Conservation (phyloP, 1,284 basidiomycete species). For the Ceratobasidium sp. region DNA sequence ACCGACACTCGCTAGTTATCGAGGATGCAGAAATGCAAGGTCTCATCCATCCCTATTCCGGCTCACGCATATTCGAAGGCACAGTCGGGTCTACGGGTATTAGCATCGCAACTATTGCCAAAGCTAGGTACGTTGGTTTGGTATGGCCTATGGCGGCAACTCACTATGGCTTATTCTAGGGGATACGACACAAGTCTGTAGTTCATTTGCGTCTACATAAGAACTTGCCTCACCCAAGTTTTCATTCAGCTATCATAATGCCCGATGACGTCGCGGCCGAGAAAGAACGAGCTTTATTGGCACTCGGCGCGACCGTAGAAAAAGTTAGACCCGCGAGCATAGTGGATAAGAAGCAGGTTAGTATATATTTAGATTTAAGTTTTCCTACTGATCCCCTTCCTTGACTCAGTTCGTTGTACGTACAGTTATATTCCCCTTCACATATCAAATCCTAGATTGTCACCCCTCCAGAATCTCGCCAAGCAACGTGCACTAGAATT, state of each 20-base stretch:
- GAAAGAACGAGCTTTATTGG: constrained; percentile 83
- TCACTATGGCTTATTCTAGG: constrained; percentile 52
- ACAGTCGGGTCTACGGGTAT: constrained; percentile 98
- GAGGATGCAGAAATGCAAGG: constrained; percentile 90
- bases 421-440: no score
- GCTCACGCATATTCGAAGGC: constrained; percentile 95
- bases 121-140: constrained; percentile 69
- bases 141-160: constrained; percentile 14
- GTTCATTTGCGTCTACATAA: background rate
- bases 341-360: constrained; percentile 91
- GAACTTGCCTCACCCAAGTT: background rate
- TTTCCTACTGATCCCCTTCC: background rate
- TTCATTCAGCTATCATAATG: constrained; percentile 79
- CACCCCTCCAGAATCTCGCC: constrained; percentile 74
- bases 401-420: background rate
- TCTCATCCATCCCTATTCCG: constrained; percentile 83
- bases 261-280: constrained; percentile 93
- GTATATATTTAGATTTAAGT: constrained; percentile 47
- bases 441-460: constrained; percentile 16
- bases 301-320: constrained; percentile 88
- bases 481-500: constrained; percentile 77
- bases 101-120: constrained; percentile 90
- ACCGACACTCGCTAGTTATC: constrained; percentile 67
- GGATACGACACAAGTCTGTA: constrained; percentile 77
- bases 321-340: constrained; percentile 88